phyloP scores from a whole-genome alignment of 1,284 basidiomycete genomes.

The Rhodotorula sp. region DNA sequence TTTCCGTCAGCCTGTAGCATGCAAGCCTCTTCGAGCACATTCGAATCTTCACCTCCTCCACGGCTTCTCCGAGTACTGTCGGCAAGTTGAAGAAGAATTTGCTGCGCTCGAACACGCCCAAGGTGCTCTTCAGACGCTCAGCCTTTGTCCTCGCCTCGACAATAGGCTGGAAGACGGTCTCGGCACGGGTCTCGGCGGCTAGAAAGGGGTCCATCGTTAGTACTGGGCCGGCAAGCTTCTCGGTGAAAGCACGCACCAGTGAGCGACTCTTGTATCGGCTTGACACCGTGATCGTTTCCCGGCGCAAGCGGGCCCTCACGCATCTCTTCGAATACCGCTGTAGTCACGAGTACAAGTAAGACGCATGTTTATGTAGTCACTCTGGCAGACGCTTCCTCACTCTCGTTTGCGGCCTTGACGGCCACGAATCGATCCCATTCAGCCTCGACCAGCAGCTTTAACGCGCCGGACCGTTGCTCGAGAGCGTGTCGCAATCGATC shows the following conservation, averaged over 20 bases:
- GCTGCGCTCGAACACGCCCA: slow-evolving; percentile 92
- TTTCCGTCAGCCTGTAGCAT: neutral
- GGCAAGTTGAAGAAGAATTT: slow-evolving; percentile 99
- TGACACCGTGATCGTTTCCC: slow-evolving; percentile 76
- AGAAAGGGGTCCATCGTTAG: slow-evolving; percentile 19
- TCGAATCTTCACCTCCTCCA: slow-evolving; percentile 68
- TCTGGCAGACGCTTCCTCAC: slow-evolving; percentile 54
- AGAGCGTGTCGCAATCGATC: slow-evolving; percentile 58
- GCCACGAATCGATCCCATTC: slow-evolving; percentile 98
- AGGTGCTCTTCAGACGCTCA: slow-evolving; percentile 84
- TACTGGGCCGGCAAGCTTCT: neutral
- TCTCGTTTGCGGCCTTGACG: slow-evolving; percentile 94
- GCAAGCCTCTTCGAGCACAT: too few species aligned
- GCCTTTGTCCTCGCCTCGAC: slow-evolving; percentile 95
- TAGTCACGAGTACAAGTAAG: neutral
- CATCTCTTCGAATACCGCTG: slow-evolving; percentile 91
- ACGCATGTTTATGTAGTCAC: neutral
- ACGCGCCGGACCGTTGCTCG: slow-evolving; percentile 85
- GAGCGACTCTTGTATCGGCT: slow-evolving; percentile 74
- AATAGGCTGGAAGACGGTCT: slow-evolving; percentile 94
- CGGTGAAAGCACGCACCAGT: slow-evolving; percentile 61
- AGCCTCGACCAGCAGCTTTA: slow-evolving; percentile 91
- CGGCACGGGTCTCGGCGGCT: slow-evolving; percentile 84
- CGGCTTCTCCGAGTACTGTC: slow-evolving; percentile 82
- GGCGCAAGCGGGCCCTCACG: slow-evolving; percentile 70